Evolutionary conservation across 2,329 filamentous ascomycete genomes (phyloP).

Genomic region (Fusarium nisikadoi): DNA sequence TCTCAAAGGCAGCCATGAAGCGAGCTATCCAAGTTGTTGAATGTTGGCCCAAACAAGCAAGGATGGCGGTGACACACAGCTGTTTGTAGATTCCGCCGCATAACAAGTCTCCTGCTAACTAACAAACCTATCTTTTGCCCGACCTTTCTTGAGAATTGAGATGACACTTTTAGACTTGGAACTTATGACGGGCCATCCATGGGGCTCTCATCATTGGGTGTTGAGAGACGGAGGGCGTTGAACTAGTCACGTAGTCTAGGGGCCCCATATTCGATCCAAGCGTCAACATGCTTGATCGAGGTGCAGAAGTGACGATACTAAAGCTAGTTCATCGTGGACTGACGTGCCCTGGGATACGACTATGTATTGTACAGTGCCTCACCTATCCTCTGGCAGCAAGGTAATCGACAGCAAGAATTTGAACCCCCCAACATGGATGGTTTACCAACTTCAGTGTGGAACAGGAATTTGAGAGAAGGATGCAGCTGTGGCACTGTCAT

Average conservation of each 20-base stretch:
- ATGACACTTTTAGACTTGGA: background rate
- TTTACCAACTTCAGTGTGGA: background rate
- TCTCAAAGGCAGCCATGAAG: background rate
- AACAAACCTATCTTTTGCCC: background rate
- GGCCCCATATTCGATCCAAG: constrained; percentile 8
- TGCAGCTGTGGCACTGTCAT: background rate
- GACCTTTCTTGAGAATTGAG: background rate
- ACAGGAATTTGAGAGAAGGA: background rate
- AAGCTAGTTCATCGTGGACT: constrained; percentile 1
- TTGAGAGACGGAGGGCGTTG: constrained; percentile 27
- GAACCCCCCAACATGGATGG: background rate
- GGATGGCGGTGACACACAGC: background rate
- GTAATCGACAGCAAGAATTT: background rate
- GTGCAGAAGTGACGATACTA: constrained; percentile 28
- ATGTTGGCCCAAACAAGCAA: background rate
- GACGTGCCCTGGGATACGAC: constrained; percentile 14
- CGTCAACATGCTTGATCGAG: constrained; percentile 28
- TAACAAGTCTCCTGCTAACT: constrained; percentile 2
- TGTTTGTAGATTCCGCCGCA: constrained; percentile 18
- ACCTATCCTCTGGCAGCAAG: background rate
- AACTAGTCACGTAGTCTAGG: constrained; percentile 16
- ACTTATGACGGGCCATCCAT: background rate
- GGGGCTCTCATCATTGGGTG: constrained; percentile 2
- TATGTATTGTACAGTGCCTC: background rate
- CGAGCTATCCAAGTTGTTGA: background rate